phyloP scores from a whole-genome alignment of 768 basidiomycete genomes.

The Lenzites betulinus region DNA sequence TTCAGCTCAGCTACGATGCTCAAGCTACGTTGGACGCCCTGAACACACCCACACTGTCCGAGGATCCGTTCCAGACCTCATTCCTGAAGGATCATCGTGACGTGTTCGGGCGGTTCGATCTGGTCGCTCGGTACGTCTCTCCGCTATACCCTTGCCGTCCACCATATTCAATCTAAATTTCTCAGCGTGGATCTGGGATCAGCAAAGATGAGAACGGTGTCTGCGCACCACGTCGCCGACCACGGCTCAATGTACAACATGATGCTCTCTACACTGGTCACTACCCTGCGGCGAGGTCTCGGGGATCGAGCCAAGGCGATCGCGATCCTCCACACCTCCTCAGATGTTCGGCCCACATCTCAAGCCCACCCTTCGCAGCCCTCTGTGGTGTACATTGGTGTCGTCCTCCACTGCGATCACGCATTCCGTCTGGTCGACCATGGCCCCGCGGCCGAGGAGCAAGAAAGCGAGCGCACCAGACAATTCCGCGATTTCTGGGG shows the following conservation, averaged over 20 bases:
- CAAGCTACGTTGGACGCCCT: conserved; percentile 67
- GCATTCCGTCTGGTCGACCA: conserved; percentile 90
- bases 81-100: conserved; percentile 76
- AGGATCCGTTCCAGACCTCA: conserved; percentile 67
- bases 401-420: conserved; percentile 69
- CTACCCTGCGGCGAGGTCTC: conserved; percentile 63
- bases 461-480: conserved; percentile 48
- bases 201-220: conserved; percentile 45
- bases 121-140: conserved; percentile 56
- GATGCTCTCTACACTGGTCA: conserved; percentile 53
- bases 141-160: not conserved
- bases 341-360: conserved; percentile 47
- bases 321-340: conserved; percentile 57
- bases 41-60: conserved; percentile 45
- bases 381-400: conserved; percentile 63
- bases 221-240: conserved; percentile 53
- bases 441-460: conserved; percentile 76
- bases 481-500: conserved; percentile 91
- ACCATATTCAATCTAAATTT: not conserved
- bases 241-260: conserved; percentile 60
- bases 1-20: conserved; percentile 76
- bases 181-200: conserved; percentile 58
- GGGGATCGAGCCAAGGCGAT: conserved; percentile 70
- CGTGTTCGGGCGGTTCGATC: conserved; percentile 70
- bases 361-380: conserved; percentile 56